Conservation (phyloP, 257 asterid species). For the Galeopsis tetrahit region DNA sequence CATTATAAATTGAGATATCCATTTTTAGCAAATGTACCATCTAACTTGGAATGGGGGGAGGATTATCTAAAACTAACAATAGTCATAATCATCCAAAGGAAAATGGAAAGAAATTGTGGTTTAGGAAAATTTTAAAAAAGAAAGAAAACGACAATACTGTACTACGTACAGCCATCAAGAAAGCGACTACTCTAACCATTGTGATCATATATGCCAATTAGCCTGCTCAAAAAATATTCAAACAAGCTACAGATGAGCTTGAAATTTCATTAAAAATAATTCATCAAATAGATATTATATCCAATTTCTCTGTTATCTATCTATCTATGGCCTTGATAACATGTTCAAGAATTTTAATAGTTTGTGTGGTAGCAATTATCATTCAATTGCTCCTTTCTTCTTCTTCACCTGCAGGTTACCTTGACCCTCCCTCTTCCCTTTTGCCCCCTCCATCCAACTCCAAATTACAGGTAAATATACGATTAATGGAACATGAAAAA, state of each 20-base stretch:
- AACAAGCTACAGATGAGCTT: not conserved
- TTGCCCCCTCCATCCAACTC: constrained; percentile 42
- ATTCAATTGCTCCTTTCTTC: constrained; percentile 46
- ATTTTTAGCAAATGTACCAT: too few species aligned
- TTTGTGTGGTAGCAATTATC: constrained; percentile 42
- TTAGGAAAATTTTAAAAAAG: too few species aligned
- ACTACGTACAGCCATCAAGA: not conserved
- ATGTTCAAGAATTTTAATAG: constrained; percentile 38
- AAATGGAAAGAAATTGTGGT: too few species aligned
- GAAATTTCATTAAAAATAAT: not conserved
- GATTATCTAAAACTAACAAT: constrained; percentile 17
- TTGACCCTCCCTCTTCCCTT: constrained; percentile 41
- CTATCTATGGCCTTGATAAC: constrained; percentile 22
- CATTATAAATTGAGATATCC: too few species aligned
- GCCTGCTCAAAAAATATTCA: not conserved
- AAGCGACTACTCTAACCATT: not conserved
- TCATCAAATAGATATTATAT: not conserved
- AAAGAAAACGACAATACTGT: not conserved
- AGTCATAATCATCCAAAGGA: too few species aligned
- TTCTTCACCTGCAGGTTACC: constrained; percentile 44
- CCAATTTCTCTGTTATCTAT: not conserved
- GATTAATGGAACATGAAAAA: too few species aligned
- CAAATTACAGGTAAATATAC: constrained; percentile 53
- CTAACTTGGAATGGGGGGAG: too few species aligned
- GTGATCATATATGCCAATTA: not conserved